Percentiles rank a stretch among this genome's conserved stretches.
Evolutionary conservation across 805 yeast genomes (phyloP).

Genomic region (Spathaspora hagerdaliae): DNA sequence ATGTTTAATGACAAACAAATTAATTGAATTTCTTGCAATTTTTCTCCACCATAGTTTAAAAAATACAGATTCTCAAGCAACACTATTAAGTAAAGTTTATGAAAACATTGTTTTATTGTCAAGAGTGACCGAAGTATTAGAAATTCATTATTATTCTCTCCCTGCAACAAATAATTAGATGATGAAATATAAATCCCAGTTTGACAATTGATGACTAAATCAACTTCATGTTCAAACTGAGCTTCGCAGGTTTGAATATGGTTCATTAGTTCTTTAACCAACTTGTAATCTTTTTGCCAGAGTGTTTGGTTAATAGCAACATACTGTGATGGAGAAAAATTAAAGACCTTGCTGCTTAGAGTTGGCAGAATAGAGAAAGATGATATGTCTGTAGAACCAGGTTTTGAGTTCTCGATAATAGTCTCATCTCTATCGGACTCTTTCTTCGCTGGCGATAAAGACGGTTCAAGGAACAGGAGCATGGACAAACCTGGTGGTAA

Average conservation of each 20-base stretch:
- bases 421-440: background rate
- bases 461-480: background rate
- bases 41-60: conserved; percentile 1
- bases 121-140: background rate
- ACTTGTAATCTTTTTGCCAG: background rate
- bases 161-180: conserved; percentile 2
- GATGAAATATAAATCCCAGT: conserved; percentile 1
- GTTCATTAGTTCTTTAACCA: background rate
- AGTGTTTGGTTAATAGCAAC: background rate
- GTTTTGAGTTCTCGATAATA: background rate
- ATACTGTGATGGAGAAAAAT: background rate
- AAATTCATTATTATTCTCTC: background rate
- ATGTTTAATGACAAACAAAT: background rate
- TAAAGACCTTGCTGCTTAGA: background rate
- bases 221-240: background rate
- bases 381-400: background rate
- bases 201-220: conserved; percentile 1
- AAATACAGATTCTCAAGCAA: background rate
- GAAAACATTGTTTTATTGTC: background rate
- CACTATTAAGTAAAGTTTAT: conserved; percentile 1
- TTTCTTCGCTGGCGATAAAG: background rate
- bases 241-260: background rate
- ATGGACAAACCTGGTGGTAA: background rate
- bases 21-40: background rate
- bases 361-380: background rate